Evolutionary conservation across 345 rosid genomes (phyloP).

Genomic region (Gossypium sturtianum): DNA sequence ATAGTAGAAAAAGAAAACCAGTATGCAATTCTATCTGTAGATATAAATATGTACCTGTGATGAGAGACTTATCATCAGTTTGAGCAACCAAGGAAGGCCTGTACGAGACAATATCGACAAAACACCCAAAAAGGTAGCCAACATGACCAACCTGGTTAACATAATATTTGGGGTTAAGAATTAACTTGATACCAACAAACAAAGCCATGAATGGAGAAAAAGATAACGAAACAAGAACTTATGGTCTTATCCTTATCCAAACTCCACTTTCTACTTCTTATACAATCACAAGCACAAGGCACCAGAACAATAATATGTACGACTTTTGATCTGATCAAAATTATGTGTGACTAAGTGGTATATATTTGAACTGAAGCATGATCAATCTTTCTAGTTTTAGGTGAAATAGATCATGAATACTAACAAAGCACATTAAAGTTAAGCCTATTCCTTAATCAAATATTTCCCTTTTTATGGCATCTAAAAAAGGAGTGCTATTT

Average conservation of each 20-base stretch:
- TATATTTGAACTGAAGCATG: neutral
- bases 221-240: neutral
- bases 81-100: conserved; percentile 77
- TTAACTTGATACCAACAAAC: neutral
- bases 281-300: neutral
- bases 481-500: neutral
- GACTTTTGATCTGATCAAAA: conserved; percentile 7
- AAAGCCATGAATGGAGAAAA: neutral
- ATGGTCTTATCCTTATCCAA: neutral
- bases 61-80: conserved; percentile 82
- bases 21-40: neutral
- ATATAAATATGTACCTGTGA: conserved; percentile 45
- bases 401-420: neutral
- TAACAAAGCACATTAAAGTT: neutral
- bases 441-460: neutral
- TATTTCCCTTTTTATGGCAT: neutral
- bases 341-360: neutral
- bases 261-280: neutral
- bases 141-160: conserved; percentile 48
- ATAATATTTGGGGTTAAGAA: neutral
- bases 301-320: neutral
- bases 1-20: neutral
- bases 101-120: conserved; percentile 67
- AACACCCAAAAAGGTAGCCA: conserved; percentile 65
- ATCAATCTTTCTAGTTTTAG: neutral